Evolutionary conservation across 495 filamentous ascomycete genomes (phyloP), one percentile per base, ranked within the genome.

Genomic region (Penicillium goetzii): DNA sequence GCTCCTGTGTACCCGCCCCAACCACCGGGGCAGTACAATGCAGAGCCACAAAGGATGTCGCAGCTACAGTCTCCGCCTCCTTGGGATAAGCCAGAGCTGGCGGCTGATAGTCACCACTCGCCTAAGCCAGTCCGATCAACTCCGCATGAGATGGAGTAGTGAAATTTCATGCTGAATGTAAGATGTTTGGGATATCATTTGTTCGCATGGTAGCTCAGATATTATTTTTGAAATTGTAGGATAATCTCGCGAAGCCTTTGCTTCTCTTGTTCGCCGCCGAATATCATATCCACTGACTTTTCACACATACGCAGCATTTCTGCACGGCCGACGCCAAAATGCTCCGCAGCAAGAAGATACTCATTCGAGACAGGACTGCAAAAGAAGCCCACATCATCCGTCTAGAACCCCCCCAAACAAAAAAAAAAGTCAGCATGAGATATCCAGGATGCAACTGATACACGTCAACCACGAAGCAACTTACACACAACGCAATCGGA

Each of bases 301-400:
- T 80, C 80, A 43, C 83, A 84, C 11, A 94, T 75, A 3, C 74
- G 70, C 58, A 85, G 70, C 10, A 94, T 74, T 53, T 90, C 84
- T 2, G 72, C 62, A 38, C 80, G 78, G 32, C 63, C 72, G 21
- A 95, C 75, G 0, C 75, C 73, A 68, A 95, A 95, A 69, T 92
- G 86, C 72, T 90, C 72, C 4, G 89, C 86, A 14, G 89, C 89
- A 17, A 96, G 84, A 4, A 79, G 71, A 68, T 93, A 93, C 68
- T 96, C 92, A 63, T 92, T 88, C 14, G 89, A 92, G n/a, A 94
- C 75, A 1, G 84, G 82, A 72, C 89, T 92, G 43, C 85, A 87
- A 60, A 96, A 94, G 41, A 95, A 85, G 2, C 92, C 92, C 23
- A 96, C 90, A 75, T 96, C 92, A 74, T 96, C 92, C 1, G 91